Conservation (phyloP, 2,329 filamentous ascomycete species). For the Emmonsiellopsis sp. region DNA sequence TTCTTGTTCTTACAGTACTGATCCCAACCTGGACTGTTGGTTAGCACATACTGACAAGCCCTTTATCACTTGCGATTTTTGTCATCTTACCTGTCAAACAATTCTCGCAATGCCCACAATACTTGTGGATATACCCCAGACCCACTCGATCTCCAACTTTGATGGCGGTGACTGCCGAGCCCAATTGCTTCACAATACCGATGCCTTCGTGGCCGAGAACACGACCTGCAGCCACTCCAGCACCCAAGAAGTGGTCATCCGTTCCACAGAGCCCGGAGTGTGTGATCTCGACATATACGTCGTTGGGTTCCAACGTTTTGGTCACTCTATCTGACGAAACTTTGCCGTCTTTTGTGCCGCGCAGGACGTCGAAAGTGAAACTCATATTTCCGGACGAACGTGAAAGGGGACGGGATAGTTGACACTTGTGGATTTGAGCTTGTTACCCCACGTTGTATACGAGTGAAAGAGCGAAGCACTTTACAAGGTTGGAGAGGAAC, state of each 20-base stretch:
- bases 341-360: slow-evolving; percentile 2
- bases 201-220: slow-evolving; percentile 32
- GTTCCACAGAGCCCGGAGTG: slow-evolving; percentile 61
- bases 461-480: too few relatives aligned
- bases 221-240: slow-evolving; percentile 3
- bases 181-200: slow-evolving; percentile 23
- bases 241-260: slow-evolving; percentile 30
- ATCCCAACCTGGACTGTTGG: slow-evolving; percentile 4
- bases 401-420: background rate
- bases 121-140: slow-evolving; percentile 31
- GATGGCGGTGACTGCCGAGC: slow-evolving; percentile 23
- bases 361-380: background rate
- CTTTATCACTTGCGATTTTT: background rate
- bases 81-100: slow-evolving; percentile 1
- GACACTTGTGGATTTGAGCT: background rate
- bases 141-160: slow-evolving; percentile 33
- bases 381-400: background rate
- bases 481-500: too few relatives aligned
- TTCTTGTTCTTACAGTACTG: slow-evolving; percentile 21
- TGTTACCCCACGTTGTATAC: too few relatives aligned
- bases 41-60: background rate
- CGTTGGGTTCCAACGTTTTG: background rate
- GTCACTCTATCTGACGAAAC: slow-evolving; percentile 1
- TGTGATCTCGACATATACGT: slow-evolving; percentile 55
- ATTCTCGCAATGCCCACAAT: slow-evolving; percentile 26